These are phyloP conservation scores for Epichloe coenophiala DNA, from an alignment of 2,329 filamentous ascomycete genomes.

Conservation along the genomic window DNA sequence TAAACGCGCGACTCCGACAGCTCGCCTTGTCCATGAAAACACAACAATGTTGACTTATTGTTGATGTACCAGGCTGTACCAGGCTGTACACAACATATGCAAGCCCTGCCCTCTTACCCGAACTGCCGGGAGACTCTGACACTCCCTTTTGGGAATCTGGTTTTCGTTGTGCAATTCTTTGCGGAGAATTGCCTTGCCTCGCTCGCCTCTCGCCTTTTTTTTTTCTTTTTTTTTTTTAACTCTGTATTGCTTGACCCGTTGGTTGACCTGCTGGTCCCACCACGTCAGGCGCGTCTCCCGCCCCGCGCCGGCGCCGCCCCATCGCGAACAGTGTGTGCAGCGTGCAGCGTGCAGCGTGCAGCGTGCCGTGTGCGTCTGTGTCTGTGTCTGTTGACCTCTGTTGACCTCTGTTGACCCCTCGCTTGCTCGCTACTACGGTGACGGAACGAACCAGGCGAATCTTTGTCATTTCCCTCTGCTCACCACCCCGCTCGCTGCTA, in stretches of 20 bases:
- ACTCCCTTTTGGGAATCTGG: not conserved
- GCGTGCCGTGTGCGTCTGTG: not conserved
- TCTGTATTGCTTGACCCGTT: too few species aligned
- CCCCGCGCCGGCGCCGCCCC: constrained; percentile 1
- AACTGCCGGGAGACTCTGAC: not conserved
- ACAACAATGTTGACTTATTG: not conserved
- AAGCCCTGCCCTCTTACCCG: not conserved
- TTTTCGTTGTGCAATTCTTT: too few species aligned
- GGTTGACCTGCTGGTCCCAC: not conserved
- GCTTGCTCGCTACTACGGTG: constrained; percentile 1
- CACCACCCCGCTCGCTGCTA: constrained; percentile 1
- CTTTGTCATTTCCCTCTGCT: not conserved
- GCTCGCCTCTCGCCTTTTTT: too few species aligned
- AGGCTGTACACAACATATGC: not conserved
- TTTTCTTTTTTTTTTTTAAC: too few species aligned
- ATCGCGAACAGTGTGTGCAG: constrained; percentile 1
- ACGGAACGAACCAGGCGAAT: not conserved
- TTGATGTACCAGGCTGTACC: not conserved
- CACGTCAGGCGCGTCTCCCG: constrained; percentile 1
- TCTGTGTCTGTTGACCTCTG: constrained; percentile 1
- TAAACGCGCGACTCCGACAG: not conserved
- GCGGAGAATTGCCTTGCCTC: too few species aligned
- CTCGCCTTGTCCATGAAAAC: not conserved
- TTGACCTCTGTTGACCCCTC: not conserved
- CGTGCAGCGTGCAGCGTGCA: too few species aligned